Percentiles rank a stretch among this genome's conserved stretches.
phyloP scores from a whole-genome alignment of 208 protist species.

The Hexamita inflata region DNA sequence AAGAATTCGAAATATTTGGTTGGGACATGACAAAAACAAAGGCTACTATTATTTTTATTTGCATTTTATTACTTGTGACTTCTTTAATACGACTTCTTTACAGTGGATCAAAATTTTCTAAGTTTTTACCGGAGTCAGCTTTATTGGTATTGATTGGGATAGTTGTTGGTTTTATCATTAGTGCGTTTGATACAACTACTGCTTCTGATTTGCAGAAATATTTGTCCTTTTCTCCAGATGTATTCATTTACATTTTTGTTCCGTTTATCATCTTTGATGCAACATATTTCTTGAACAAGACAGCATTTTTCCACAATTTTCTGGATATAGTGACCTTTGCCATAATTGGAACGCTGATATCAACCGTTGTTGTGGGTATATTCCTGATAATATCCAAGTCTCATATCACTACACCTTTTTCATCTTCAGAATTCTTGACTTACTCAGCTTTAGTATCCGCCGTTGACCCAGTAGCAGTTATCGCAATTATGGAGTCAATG shows the following conservation, averaged over 20 bases:
- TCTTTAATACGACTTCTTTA: no score
- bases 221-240: neutral
- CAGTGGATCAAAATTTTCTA: no score
- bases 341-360: neutral
- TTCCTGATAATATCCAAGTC: neutral
- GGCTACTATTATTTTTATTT: no score
- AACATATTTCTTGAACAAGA: conserved; percentile 12
- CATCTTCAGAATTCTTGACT: neutral
- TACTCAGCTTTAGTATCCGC: neutral
- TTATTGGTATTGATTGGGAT: neutral
- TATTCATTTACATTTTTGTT: neutral
- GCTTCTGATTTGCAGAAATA: neutral
- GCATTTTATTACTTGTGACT: no score
- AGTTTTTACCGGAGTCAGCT: neutral
- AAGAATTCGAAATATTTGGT: no score
- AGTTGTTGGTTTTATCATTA: neutral
- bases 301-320: conserved; percentile 3
- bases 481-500: conserved; percentile 2
- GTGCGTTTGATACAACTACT: neutral
- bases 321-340: neutral
- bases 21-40: no score
- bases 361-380: neutral
- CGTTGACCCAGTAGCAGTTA: conserved; percentile 1
- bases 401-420: neutral
- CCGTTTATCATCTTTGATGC: neutral